These are phyloP conservation scores for Tricholoma furcatifolium DNA, from an alignment of 768 basidiomycete genomes.

Conservation along the genomic window DNA sequence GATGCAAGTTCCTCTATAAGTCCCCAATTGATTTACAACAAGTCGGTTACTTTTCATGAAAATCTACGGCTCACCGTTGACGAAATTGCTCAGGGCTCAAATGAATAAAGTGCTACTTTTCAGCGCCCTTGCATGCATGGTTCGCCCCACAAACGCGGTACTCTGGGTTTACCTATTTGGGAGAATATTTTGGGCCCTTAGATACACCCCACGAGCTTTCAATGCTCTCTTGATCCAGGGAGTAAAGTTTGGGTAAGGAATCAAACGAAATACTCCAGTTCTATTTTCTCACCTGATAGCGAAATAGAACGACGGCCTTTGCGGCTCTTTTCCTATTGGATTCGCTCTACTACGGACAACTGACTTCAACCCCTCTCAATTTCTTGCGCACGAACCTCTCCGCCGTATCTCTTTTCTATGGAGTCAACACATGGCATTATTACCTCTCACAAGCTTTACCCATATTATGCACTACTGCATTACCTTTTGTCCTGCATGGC, in stretches of 20 bases:
- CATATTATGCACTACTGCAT: slow-evolving; percentile 67
- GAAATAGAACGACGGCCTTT: slow-evolving; percentile 24
- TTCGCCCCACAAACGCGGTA: slow-evolving; percentile 87
- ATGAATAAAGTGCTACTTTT: slow-evolving; percentile 44
- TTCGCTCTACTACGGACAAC: slow-evolving; percentile 63
- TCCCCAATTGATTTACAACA: slow-evolving; percentile 38
- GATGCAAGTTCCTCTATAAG: slow-evolving; percentile 36
- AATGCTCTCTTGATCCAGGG: slow-evolving; percentile 37
- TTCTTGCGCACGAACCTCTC: slow-evolving; percentile 85
- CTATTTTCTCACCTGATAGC: not conserved
- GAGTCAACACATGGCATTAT: slow-evolving; percentile 82
- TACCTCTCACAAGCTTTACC: slow-evolving; percentile 87
- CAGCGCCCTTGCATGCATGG: slow-evolving; percentile 74
- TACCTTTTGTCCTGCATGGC: slow-evolving; percentile 75
- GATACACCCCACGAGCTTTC: slow-evolving; percentile 30
- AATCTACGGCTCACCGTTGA: not conserved
- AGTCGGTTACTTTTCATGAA: slow-evolving; percentile 23
- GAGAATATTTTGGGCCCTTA: slow-evolving; percentile 55
- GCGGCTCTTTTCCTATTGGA: slow-evolving; percentile 51
- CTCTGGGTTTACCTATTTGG: slow-evolving; percentile 78
- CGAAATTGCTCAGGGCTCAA: slow-evolving; percentile 23
- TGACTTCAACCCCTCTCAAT: slow-evolving; percentile 74
- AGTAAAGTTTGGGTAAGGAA: slow-evolving; percentile 44
- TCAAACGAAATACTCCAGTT: not conserved
- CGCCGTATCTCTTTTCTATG: slow-evolving; percentile 90